Evolutionary conservation across 371 early-diverging fungal species (phyloP).

Genomic region (Rhizopus arrhizus): DNA sequence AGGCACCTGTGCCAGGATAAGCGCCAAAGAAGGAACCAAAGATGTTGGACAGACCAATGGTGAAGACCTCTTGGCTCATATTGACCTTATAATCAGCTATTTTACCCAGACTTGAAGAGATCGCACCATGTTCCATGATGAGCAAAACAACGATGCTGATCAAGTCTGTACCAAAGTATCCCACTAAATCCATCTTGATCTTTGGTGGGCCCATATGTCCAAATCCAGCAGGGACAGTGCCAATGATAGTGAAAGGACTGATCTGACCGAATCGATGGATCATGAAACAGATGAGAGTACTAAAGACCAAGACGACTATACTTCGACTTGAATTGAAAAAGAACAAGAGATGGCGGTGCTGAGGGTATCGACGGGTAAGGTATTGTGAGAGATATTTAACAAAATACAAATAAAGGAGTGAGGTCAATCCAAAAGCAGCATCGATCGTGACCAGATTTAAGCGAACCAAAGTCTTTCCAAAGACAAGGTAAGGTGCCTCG

Average conservation of each 20-base stretch:
- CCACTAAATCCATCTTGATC: slow-evolving; percentile 43
- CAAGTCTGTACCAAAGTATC: slow-evolving; percentile 53
- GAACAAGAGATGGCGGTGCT: slow-evolving; percentile 36
- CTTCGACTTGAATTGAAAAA: slow-evolving; percentile 68
- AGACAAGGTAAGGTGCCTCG: slow-evolving; percentile 57
- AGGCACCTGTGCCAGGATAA: slow-evolving; percentile 84
- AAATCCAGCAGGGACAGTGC: slow-evolving; percentile 74
- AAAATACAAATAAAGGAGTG: slow-evolving; percentile 53
- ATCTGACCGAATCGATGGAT: slow-evolving; percentile 51
- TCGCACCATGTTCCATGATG: slow-evolving; percentile 87
- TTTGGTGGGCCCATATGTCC: slow-evolving; percentile 58
- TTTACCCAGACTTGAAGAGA: slow-evolving; percentile 79
- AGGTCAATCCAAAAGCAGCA: slow-evolving; percentile 61
- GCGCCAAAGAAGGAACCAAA: slow-evolving; percentile 81
- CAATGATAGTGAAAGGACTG: slow-evolving; percentile 64
- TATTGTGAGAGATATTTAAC: slow-evolving; percentile 38
- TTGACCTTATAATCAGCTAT: slow-evolving; percentile 56
- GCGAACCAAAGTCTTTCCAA: slow-evolving; percentile 57
- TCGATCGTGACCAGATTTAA: slow-evolving; percentile 56
- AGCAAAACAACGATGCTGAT: slow-evolving; percentile 71
- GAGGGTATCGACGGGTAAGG: slow-evolving; percentile 44
- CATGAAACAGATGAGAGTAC: slow-evolving; percentile 70
- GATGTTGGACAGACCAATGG: slow-evolving; percentile 78
- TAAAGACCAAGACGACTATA: slow-evolving; percentile 73
- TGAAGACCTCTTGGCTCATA: slow-evolving; percentile 80